phyloP scores from a whole-genome alignment of 2,329 filamentous ascomycete species.

The Ilyonectria destructans region DNA sequence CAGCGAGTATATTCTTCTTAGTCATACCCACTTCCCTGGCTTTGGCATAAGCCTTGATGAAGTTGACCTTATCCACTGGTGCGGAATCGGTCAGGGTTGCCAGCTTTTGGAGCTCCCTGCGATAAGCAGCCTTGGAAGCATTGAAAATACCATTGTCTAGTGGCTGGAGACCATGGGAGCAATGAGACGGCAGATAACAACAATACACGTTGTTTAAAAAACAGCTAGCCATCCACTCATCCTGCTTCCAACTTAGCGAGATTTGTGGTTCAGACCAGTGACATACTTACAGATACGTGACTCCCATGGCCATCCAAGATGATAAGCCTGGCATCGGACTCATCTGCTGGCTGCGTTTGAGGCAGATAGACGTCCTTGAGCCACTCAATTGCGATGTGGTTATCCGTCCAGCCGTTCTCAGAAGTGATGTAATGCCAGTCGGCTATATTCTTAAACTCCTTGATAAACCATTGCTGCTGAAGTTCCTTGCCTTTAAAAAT shows the following conservation, averaged over 20 bases:
- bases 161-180: constrained; percentile 24
- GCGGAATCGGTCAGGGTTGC: no score
- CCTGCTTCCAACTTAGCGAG: not conserved
- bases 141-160: constrained; percentile 20
- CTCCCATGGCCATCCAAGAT: not conserved
- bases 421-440: not conserved
- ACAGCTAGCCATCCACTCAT: constrained; percentile 19
- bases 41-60: no score
- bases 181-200: constrained; percentile 26
- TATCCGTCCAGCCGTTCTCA: no score
- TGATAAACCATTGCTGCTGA: not conserved
- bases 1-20: no score
- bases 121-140: no score
- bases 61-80: no score
- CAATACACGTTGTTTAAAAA: constrained; percentile 2
- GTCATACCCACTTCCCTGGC: no score
- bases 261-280: not conserved
- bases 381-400: no score
- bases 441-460: not conserved
- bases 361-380: no score
- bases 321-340: no score
- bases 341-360: no score
- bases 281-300: constrained; percentile 4
- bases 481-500: not conserved
- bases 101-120: no score